Evolutionary conservation across 176 grass and related monocot genomes (phyloP).

Genomic region (Oryza punctata): DNA sequence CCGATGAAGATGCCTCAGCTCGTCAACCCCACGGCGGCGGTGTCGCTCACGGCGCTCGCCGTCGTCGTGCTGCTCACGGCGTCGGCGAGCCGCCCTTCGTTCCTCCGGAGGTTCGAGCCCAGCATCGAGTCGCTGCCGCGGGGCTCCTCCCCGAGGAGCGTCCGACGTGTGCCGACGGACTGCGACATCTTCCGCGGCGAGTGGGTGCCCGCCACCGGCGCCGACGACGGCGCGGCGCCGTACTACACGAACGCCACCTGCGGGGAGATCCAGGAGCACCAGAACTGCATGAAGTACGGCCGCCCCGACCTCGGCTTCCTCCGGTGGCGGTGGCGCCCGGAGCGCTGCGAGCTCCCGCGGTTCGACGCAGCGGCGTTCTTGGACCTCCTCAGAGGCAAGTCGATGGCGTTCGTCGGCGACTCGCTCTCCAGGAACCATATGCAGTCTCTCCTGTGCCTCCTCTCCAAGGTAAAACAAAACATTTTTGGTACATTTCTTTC

Average conservation of each 20-base stretch:
- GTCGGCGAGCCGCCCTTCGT: neutral
- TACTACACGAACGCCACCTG: slow-evolving; percentile 72
- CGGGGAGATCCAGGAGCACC: slow-evolving; percentile 70
- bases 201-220: slow-evolving; percentile 34
- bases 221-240: neutral
- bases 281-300: slow-evolving; percentile 86
- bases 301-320: slow-evolving; percentile 64
- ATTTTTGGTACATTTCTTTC: neutral
- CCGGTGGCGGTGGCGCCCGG: slow-evolving; percentile 56
- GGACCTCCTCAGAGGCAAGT: slow-evolving; percentile 34
- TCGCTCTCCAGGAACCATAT: slow-evolving; percentile 82
- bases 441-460: slow-evolving; percentile 82
- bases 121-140: neutral
- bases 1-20: slow-evolving; percentile 38
- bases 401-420: slow-evolving; percentile 74
- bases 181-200: slow-evolving; percentile 58
- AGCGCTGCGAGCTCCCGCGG: slow-evolving; percentile 50
- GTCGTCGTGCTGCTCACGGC: slow-evolving; percentile 21
- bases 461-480: slow-evolving; percentile 40
- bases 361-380: slow-evolving; percentile 67
- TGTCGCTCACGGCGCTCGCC: slow-evolving; percentile 16
- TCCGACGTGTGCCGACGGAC: neutral
- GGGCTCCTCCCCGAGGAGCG: neutral
- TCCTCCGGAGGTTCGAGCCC: slow-evolving; percentile 14
- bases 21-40: slow-evolving; percentile 7